These are phyloP conservation scores for Metschnikowia orientalis DNA, from an alignment of 805 yeast species.

Conservation along the genomic window DNA sequence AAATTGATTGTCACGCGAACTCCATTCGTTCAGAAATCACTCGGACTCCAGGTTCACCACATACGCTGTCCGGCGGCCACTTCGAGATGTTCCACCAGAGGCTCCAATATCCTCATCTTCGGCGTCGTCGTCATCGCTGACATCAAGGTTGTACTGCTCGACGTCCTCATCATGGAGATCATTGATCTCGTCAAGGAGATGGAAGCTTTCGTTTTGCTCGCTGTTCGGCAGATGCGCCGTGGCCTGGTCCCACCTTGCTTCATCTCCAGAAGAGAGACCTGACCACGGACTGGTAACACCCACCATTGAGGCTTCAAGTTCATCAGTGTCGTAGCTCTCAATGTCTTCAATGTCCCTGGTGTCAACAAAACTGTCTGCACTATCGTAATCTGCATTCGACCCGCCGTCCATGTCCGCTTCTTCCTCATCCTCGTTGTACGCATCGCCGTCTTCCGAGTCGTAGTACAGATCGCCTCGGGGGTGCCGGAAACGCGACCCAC, in stretches of 20 bases:
- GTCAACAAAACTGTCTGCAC: constrained; percentile 20
- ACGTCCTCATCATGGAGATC: constrained; percentile 12
- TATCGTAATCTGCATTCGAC: constrained; percentile 14
- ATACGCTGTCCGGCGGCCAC: constrained; percentile 4
- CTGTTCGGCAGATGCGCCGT: no score
- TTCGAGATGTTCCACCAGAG: no score
- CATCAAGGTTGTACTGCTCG: constrained; percentile 4
- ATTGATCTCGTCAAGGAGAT: constrained; percentile 1
- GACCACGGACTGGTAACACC: no score
- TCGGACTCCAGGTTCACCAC: constrained; percentile 14
- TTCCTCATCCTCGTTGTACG: constrained; percentile 31
- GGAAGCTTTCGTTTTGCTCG: no score
- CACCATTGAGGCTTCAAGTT: no score
- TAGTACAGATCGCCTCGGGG: constrained; percentile 29
- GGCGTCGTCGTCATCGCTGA: constrained; percentile 1
- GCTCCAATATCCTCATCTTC: no score
- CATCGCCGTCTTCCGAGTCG: constrained; percentile 38
- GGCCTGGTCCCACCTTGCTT: no score
- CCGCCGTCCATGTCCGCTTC: constrained; percentile 20
- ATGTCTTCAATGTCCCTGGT: constrained; percentile 20
- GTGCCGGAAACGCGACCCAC: constrained; percentile 50
- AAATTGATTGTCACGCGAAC: no score
- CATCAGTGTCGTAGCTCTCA: no score
- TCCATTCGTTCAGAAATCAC: no score
- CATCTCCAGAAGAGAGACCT: no score